Evolutionary conservation across 1,284 basidiomycete genomes (phyloP).

Genomic region (Rhizoctonia solani): DNA sequence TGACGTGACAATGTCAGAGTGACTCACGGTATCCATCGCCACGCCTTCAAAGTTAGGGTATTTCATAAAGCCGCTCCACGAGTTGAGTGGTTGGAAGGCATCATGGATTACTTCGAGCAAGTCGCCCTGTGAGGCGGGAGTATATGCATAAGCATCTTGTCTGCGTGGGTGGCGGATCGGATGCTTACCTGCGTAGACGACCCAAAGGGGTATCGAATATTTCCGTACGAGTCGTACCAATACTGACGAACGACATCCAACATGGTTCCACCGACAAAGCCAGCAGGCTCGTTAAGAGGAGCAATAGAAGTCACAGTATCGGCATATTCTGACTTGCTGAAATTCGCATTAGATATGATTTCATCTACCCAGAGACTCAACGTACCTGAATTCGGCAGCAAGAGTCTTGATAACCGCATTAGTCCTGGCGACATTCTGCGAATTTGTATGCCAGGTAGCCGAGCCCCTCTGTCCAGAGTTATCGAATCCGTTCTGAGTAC

Average conservation of each 20-base stretch:
- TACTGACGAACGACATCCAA: conserved; percentile 66
- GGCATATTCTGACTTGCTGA: conserved; percentile 40
- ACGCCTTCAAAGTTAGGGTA: conserved; percentile 50
- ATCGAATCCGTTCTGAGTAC: conserved; percentile 64
- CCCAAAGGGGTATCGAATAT: conserved; percentile 59
- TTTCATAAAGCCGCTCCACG: conserved; percentile 73
- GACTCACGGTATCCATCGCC: conserved; percentile 54
- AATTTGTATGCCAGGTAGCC: conserved; percentile 71
- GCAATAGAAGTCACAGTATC: conserved; percentile 59
- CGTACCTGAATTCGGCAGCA: conserved; percentile 46
- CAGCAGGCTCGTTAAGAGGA: conserved; percentile 81
- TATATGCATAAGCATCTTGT: not conserved
- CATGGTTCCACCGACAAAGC: conserved; percentile 61
- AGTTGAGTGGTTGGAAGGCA: conserved; percentile 78
- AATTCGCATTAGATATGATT: conserved; percentile 56
- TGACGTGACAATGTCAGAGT: conserved; percentile 42
- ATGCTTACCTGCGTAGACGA: not conserved
- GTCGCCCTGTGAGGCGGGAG: conserved; percentile 51
- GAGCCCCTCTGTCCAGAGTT: conserved; percentile 78
- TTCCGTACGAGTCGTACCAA: conserved; percentile 74
- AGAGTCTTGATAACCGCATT: conserved; percentile 69
- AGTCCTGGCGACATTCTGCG: conserved; percentile 70
- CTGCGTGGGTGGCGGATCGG: no score
- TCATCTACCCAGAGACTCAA: conserved; percentile 44
- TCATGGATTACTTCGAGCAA: conserved; percentile 78